Base-by-base conservation (phyloP, 208 protist species). In the Trypanosoma avium region DNA sequence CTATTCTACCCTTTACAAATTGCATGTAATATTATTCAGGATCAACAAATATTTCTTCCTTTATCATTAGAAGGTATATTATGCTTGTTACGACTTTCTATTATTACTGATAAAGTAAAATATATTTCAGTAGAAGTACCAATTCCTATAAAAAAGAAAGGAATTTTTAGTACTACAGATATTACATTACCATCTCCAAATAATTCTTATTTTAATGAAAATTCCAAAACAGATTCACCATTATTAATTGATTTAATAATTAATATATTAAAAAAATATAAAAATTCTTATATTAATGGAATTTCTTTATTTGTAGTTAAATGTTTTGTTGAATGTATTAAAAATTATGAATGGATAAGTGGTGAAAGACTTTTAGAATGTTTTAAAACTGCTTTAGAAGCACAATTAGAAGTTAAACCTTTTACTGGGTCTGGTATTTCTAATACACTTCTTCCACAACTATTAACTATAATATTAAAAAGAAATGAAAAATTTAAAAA, bases 141-240 rank as follows among this genome's bases (percentile, higher is more conserved):
- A 21, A 26, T 43, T 15, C 46, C 50, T 15, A 46, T 24, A 32
- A 61, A 45, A 50, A 59, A 53, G 30, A 50, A 48, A 9, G 53
- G 64, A 35, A 38, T 70, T 35, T 70, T 70, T 70, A 24, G 22
- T 10, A 53, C 64, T 32, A 24, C 30, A 13, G 64, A 62, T 45
- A 30, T 52, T 12, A 56, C 64, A 8, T 24, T 50, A 36, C 64
- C 64, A 26, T 13, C 26, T 30, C 19, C 10, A 22, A 30, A 40
- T 2, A 42, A 27, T 38, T 32, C 29, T 21, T 24, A 21, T 32
- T 24, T 17, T 29, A 43, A 67, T 48, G 58, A 9, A 29, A 30
- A 27, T 33, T n/a, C 29, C 21, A n/a, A n/a, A n/a, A 24, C 58
- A 0, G 19, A n/a, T 9, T 21, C 47, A 35, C 8, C 4, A 17